phyloP scores from a whole-genome alignment of 441 rosid species.

The Geranium incanum region DNA sequence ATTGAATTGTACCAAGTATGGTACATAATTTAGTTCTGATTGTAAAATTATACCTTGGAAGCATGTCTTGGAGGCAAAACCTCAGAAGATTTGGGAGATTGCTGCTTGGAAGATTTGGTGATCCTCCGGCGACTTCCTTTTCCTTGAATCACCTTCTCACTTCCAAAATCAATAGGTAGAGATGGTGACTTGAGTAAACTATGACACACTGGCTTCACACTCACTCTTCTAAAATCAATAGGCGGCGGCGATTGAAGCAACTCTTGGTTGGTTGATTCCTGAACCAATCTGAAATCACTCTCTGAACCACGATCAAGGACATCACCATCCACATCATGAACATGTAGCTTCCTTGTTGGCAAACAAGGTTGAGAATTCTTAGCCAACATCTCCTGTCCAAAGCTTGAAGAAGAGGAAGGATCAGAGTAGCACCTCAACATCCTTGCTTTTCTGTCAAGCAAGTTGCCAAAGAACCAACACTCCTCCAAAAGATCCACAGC shows the following conservation, averaged over 20 bases:
- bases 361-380: background rate
- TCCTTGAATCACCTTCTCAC: background rate
- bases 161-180: background rate
- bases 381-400: slow-evolving; percentile 17
- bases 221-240: background rate
- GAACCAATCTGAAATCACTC: background rate
- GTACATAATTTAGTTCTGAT: background rate
- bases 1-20: background rate
- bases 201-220: background rate
- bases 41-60: background rate
- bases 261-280: background rate
- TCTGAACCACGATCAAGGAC: background rate
- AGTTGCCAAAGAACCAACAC: slow-evolving; percentile 54
- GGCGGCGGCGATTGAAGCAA: background rate
- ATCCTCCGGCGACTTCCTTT: background rate
- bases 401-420: slow-evolving; percentile 42
- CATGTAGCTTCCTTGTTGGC: slow-evolving; percentile 2
- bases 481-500: slow-evolving; percentile 12
- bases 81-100: background rate
- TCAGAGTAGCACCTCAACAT: slow-evolving; percentile 63
- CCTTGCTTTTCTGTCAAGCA: slow-evolving; percentile 29
- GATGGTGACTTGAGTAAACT: background rate
- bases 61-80: slow-evolving; percentile 2
- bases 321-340: background rate
- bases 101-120: background rate